Base-by-base conservation (phyloP, 495 filamentous ascomycete genomes). In the Annulohypoxylon maeteangense region DNA sequence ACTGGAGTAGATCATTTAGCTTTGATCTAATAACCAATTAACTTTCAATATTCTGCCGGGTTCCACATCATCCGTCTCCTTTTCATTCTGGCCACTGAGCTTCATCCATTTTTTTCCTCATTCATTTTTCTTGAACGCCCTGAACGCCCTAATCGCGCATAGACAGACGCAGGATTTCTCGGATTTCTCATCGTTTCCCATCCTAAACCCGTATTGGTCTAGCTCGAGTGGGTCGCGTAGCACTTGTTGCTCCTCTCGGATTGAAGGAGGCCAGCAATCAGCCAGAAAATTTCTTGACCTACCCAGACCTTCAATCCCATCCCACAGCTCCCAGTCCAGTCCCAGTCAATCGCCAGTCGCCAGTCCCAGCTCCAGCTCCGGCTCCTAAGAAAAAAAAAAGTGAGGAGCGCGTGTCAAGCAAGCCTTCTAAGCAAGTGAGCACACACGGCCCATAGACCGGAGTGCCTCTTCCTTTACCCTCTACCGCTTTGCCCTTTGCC, bases 211-310 rank as follows among this genome's bases (percentile, higher is more conserved):
- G 4, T 51, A 25, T 68, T 48, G 50, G 59, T 36, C 59, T 73
- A 73, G 70, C 31, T 40, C 25, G 23, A 8, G 65, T 68, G 70
- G 65, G 54, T 62, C 54, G 22, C 31, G 70, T 72, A 60, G 70
- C 42, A 73, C 65, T 62, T 16, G 18, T 62, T 55, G 36, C 59
- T 72, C 55, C 55, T 62, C 65, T 68, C 20, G 65, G 65, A 64
- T 56, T 51, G 68, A 67, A 71, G 63, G 62, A 58, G 36, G 42
- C 36, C 61, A 64, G 61, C 29, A 48, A 48, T 47, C 47, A 61
- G 65, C 50, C 62, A 71, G 50, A 62, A 72, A 73, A 44, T 68
- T 72, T 68, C 65, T 73, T 68, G 70, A 73, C 65, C 60, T 67
- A 71, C 68, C 56, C 54, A 56, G 48, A 71, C 68, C 63, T 67